Conservation (phyloP, 2,329 filamentous ascomycete genomes). For the Calonectria pauciramosa region DNA sequence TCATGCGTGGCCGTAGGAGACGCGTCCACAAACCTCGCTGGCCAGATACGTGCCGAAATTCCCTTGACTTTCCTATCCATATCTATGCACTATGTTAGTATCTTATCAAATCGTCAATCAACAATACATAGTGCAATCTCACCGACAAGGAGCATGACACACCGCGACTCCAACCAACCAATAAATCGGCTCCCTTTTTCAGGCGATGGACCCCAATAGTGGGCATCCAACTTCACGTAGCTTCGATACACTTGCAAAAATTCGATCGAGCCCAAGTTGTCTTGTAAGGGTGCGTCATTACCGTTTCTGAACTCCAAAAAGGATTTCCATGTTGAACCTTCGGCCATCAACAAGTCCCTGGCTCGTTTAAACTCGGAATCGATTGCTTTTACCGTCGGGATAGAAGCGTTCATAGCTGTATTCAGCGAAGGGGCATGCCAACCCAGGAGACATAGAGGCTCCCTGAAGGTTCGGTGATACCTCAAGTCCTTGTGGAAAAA, state of each 20-base stretch:
- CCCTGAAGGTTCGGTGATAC: constrained; percentile 69
- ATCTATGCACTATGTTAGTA: constrained; percentile 56
- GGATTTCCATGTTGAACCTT: constrained; percentile 56
- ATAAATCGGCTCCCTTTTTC: constrained; percentile 68
- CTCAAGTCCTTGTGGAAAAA: constrained; percentile 67
- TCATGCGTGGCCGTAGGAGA: constrained; percentile 40
- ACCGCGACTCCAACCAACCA: constrained; percentile 75
- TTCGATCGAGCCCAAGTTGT: constrained; percentile 50
- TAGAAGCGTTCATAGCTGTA: constrained; percentile 67
- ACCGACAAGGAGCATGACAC: constrained; percentile 70
- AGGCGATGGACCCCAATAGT: constrained; percentile 74
- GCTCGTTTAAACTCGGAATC: constrained; percentile 66
- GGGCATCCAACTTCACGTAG: constrained; percentile 73
- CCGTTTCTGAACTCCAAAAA: constrained; percentile 51
- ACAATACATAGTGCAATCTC: constrained; percentile 29
- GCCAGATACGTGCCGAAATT: constrained; percentile 72
- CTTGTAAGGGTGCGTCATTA: background rate
- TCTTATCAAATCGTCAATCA: background rate
- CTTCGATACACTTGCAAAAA: constrained; percentile 67
- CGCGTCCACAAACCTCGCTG: constrained; percentile 66
- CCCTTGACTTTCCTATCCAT: constrained; percentile 65
- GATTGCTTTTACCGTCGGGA: constrained; percentile 65
- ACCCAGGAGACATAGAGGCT: constrained; percentile 74
- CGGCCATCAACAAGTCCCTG: constrained; percentile 52
- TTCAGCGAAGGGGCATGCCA: constrained; percentile 74